These are phyloP conservation scores for Acanthochlamys bracteata DNA, from an alignment of 106 monocot species.

Conservation along the genomic window DNA sequence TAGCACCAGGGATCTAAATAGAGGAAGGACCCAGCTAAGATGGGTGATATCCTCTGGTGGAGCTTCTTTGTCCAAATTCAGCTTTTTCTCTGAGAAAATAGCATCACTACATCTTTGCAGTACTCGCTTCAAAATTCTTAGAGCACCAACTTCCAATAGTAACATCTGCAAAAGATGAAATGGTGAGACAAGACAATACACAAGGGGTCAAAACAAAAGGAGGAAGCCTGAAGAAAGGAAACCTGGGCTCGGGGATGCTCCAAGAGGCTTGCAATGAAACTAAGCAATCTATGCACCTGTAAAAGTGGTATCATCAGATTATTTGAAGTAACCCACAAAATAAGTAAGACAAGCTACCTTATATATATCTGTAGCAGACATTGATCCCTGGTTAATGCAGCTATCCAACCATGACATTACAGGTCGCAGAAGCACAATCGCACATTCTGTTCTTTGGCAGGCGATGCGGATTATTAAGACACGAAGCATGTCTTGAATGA, in stretches of 20 bases:
- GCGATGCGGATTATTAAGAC: conserved; percentile 79
- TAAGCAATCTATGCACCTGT: conserved; percentile 73
- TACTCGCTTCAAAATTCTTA: conserved; percentile 30
- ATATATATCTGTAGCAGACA: conserved; percentile 52
- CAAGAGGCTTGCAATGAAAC: conserved; percentile 69
- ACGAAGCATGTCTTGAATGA: conserved; percentile 88
- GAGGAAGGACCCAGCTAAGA: conserved; percentile 47
- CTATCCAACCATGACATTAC: conserved; percentile 58
- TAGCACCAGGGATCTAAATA: conserved; percentile 61
- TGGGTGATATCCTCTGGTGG: conserved; percentile 20
- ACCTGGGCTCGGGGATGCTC: conserved; percentile 83
- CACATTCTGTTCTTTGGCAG: conserved; percentile 64
- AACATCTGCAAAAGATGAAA: conserved; percentile 36
- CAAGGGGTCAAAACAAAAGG: neutral
- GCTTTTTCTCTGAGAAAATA: conserved; percentile 27
- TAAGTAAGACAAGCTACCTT: conserved; percentile 34
- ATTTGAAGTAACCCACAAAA: neutral
- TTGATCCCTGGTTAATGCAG: conserved; percentile 30
- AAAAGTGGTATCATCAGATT: conserved; percentile 7
- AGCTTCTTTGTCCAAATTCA: conserved; percentile 21
- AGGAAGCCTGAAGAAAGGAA: neutral
- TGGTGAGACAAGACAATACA: conserved; percentile 3
- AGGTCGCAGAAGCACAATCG: conserved; percentile 60
- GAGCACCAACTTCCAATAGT: conserved; percentile 42
- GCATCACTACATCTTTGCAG: conserved; percentile 35